Conservation (phyloP, 768 basidiomycete genomes). For the Dacryopinax primogenitus region DNA sequence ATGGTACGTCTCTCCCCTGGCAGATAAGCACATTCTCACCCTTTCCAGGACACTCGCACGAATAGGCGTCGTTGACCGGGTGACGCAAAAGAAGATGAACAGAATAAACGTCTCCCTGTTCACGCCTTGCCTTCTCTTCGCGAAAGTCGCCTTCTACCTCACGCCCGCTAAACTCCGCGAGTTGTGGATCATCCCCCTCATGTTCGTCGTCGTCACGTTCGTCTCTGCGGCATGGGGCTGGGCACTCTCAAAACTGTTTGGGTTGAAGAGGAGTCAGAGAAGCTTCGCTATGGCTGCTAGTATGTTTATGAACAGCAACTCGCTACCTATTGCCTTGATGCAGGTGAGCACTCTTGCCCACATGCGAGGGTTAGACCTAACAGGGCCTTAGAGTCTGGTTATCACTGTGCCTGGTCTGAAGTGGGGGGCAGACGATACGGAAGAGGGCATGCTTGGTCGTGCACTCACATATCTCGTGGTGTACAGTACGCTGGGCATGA, state of each 20-base stretch:
- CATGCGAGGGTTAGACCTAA: not conserved
- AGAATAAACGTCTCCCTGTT: constrained; percentile 79
- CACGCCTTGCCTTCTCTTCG: constrained; percentile 76
- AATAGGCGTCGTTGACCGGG: constrained; percentile 73
- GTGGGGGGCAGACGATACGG: constrained; percentile 69
- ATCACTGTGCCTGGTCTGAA: constrained; percentile 68
- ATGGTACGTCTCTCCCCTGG: constrained; percentile 23
- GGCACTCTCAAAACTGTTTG: constrained; percentile 45
- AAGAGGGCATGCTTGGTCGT: constrained; percentile 81
- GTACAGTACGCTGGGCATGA: constrained; percentile 91
- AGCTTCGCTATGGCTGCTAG: constrained; percentile 68
- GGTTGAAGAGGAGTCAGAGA: constrained; percentile 66
- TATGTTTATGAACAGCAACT: constrained; percentile 92
- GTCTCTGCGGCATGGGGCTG: constrained; percentile 61
- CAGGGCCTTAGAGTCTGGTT: constrained; percentile 55
- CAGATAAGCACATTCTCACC: not conserved
- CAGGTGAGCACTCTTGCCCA: constrained; percentile 17
- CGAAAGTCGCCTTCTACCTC: constrained; percentile 87
- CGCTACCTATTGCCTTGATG: constrained; percentile 85
- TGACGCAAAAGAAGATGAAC: constrained; percentile 71
- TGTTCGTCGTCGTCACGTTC: constrained; percentile 64
- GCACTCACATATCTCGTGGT: constrained; percentile 81
- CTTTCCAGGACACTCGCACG: constrained; percentile 47
- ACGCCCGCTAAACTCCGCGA: constrained; percentile 71
- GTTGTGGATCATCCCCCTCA: constrained; percentile 73